Evolutionary conservation across 768 basidiomycete genomes (phyloP), one percentile per base, ranked within the genome.

Genomic region (Mycena alexandri): DNA sequence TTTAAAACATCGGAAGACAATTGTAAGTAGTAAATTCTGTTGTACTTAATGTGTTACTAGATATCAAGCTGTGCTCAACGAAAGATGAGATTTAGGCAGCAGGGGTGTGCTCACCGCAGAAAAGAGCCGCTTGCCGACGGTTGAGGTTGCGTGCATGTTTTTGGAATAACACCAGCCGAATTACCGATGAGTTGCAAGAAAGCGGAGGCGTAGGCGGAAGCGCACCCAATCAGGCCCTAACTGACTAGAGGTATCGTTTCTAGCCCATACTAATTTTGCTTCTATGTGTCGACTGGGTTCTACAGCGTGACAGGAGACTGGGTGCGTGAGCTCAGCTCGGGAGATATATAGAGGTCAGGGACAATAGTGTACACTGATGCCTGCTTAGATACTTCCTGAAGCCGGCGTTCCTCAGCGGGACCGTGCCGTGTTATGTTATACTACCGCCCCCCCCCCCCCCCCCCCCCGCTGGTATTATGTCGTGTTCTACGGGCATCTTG

Each of bases 201-300:
- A 19, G 50, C 50, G 29, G 2, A 52, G 50, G 50, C 50, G 29
- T 19, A 52, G 33, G 50, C 50, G 50, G 4, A 4, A n/a, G n/a
- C n/a, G 50, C 50, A 17, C 50, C 50, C 50, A 25, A 52, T 52
- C 50, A 52, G 50, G 50, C 50, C 50, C 50, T 52, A 47, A 47
- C 46, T n/a, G n/a, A n/a, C n/a, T n/a, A n/a, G n/a, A n/a, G n/a
- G n/a, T n/a, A n/a, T n/a, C n/a, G n/a, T n/a, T n/a, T n/a, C n/a
- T n/a, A n/a, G 34, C 34, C 12, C 34, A 12, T 36, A 36, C 34
- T 36, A 36, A 36, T 36, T 36, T 46, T 46, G 44, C 44, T 46
- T 46, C 44, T 46, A 19, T 13, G n/a, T n/a, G 17, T 46, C 44
- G n/a, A 46, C 17, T 11, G 44, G 44, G 44, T 46, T 46, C 44